A percentile compares a stretch with the other conserved stretches of the same genome.
phyloP scores from a whole-genome alignment of 768 basidiomycete genomes.

The Flagelloscypha sp. region DNA sequence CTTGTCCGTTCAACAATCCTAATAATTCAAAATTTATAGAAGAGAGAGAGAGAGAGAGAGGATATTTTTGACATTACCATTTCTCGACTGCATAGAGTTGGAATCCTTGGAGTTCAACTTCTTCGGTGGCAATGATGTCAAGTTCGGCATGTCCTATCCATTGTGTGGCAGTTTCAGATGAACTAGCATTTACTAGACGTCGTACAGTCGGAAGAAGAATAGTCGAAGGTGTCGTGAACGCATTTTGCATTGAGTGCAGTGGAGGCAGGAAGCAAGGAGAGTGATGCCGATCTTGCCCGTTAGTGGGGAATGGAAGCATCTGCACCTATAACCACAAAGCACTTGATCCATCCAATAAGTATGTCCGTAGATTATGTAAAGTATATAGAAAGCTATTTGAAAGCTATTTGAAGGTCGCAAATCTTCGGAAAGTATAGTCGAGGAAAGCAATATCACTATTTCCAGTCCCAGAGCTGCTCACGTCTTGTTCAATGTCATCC shows the following conservation, averaged over 20 bases:
- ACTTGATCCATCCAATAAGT: too few relatives aligned
- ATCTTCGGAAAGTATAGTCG: slow-evolving; percentile 26
- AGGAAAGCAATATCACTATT: slow-evolving; percentile 55
- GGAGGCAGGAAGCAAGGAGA: not conserved
- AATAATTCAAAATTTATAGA: too few relatives aligned
- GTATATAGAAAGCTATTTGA: not conserved
- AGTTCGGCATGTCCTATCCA: too few relatives aligned
- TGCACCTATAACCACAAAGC: too few relatives aligned
- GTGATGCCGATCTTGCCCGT: too few relatives aligned
- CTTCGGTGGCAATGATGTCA: too few relatives aligned
- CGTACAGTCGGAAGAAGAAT: slow-evolving; percentile 11
- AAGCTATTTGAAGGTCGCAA: not conserved
- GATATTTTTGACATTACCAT: slow-evolving; percentile 39
- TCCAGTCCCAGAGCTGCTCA: slow-evolving; percentile 30
- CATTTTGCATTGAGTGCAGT: too few relatives aligned
- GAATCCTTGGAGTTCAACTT: slow-evolving; percentile 50
- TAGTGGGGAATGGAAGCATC: too few relatives aligned
- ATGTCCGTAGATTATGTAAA: too few relatives aligned
- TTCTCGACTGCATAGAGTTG: slow-evolving; percentile 86
- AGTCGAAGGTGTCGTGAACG: slow-evolving; percentile 1
- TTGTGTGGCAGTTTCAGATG: too few relatives aligned
- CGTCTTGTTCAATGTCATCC: slow-evolving; percentile 44
- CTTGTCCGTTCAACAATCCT: slow-evolving; percentile 64
- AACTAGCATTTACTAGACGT: too few relatives aligned
- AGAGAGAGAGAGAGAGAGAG: slow-evolving; percentile 1